Conservation (phyloP, 129 eudicot species). For the Solidago caesia region DNA sequence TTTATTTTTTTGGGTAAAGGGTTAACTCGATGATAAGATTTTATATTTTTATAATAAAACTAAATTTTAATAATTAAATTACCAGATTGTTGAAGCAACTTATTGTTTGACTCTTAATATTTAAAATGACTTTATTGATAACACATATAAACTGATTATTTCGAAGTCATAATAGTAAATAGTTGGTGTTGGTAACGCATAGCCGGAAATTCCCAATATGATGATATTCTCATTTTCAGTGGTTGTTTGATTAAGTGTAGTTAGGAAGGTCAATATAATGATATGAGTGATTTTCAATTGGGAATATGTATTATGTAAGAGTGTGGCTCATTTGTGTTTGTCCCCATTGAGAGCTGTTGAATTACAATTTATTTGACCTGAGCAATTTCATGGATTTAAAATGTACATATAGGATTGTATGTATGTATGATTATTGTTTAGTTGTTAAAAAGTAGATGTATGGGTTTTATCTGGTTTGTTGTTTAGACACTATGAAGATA, state of each 20-base stretch:
- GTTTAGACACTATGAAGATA: slow-evolving; percentile 10
- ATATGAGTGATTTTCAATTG: not conserved
- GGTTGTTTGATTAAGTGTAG: slow-evolving; percentile 7
- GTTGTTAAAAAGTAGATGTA: not conserved
- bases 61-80: no score
- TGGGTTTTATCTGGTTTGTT: not conserved
- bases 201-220: not conserved
- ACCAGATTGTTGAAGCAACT: no score
- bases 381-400: slow-evolving; percentile 18
- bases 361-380: not conserved
- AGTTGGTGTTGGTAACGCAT: no score
- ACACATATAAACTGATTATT: no score
- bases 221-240: not conserved
- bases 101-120: no score
- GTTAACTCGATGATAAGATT: no score
- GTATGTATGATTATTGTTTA: not conserved
- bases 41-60: not conserved
- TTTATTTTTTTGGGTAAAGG: no score
- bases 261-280: not conserved
- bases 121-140: no score
- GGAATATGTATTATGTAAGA: not conserved
- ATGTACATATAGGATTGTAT: not conserved
- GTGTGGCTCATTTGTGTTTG: not conserved
- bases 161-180: no score
- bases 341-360: slow-evolving; percentile 10